Conservation (phyloP, 495 filamentous ascomycete genomes). For the Hypoxylon fuscum region DNA sequence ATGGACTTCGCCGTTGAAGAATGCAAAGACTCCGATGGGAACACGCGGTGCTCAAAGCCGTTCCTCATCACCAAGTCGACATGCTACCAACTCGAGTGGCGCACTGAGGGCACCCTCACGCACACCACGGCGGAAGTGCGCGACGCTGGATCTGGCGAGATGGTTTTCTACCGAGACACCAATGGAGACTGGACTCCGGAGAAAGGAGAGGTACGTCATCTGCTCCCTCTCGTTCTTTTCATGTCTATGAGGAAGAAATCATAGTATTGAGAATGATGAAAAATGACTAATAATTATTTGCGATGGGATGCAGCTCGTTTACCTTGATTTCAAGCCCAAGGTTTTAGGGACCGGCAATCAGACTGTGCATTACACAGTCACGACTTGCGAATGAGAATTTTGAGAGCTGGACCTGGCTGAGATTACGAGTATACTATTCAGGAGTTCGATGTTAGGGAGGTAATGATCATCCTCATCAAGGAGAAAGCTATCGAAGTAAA, state of each 20-base stretch:
- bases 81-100: slow-evolving; percentile 52
- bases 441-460: no score
- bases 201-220: slow-evolving; percentile 37
- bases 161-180: slow-evolving; percentile 53
- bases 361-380: slow-evolving; percentile 50
- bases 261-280: slow-evolving; percentile 7
- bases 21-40: slow-evolving; percentile 46
- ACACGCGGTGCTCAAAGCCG: slow-evolving; percentile 47
- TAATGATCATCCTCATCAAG: no score
- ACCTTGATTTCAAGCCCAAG: slow-evolving; percentile 55
- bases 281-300: no score
- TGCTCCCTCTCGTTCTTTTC: slow-evolving; percentile 12
- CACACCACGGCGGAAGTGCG: slow-evolving; percentile 53
- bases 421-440: no score
- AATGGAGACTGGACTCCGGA: slow-evolving; percentile 52
- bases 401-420: no score
- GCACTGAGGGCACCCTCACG: slow-evolving; percentile 46
- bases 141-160: slow-evolving; percentile 47
- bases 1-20: slow-evolving; percentile 49
- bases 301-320: slow-evolving; percentile 43
- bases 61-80: slow-evolving; percentile 45
- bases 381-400: slow-evolving; percentile 44
- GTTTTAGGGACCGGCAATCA: slow-evolving; percentile 48
- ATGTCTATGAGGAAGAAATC: neutral
- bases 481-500: no score